Conservation (phyloP, 2,329 filamentous ascomycete species). For the Rhinocladiella similis region DNA sequence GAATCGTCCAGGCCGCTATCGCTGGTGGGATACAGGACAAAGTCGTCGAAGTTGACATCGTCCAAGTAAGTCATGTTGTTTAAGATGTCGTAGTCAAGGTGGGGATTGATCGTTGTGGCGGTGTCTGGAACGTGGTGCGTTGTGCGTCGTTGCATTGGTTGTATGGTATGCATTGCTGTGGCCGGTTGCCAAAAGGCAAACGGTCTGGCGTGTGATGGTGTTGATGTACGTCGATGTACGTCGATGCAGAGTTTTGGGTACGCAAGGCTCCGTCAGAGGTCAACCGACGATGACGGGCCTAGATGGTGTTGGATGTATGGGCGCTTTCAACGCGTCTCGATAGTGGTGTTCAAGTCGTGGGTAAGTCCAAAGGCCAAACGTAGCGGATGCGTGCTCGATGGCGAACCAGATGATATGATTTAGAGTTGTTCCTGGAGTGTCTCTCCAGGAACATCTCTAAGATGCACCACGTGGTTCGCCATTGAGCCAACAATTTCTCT, state of each 20-base stretch:
- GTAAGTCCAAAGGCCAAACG: constrained; percentile 4
- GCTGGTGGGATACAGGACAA: constrained; percentile 2
- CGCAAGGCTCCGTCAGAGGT: constrained; percentile 17
- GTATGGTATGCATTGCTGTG: constrained; percentile 3
- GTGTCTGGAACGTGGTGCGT: not conserved
- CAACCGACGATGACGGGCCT: constrained; percentile 15
- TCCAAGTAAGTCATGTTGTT: constrained; percentile 2
- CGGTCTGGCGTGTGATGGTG: not conserved
- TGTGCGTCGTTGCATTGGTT: not conserved
- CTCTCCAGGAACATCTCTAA: too few relatives aligned
- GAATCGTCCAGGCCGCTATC: not conserved
- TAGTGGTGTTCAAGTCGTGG: not conserved
- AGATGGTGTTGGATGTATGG: not conserved
- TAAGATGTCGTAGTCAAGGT: not conserved
- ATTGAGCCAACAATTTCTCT: too few relatives aligned
- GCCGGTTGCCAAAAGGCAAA: not conserved
- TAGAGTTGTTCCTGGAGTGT: not conserved
- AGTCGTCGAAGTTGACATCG: constrained; percentile 8
- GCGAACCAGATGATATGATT: constrained; percentile 12
- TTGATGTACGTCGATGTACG: constrained; percentile 1
- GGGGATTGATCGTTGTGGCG: not conserved
- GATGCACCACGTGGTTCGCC: too few relatives aligned
- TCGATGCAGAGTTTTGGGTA: not conserved
- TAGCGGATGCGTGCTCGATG: constrained; percentile 22
- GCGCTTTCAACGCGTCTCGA: too few relatives aligned